Base-by-base conservation (phyloP, 768 basidiomycete genomes). In the Lentinula sp. region DNA sequence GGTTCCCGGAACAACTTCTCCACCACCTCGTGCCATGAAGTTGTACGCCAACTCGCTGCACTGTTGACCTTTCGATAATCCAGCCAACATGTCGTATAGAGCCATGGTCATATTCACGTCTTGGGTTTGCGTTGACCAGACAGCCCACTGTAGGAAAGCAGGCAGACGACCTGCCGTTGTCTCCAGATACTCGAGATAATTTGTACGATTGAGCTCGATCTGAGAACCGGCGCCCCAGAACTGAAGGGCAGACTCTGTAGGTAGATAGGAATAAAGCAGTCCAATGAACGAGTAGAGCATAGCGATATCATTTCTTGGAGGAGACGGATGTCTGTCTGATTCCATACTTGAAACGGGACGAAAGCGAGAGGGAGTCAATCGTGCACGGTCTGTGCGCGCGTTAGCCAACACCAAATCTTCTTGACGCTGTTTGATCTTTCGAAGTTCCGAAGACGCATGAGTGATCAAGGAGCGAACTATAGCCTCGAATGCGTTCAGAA, bases 21-120 rank as follows among this genome's bases (percentile, higher is more conserved):
- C 84, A 1, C 84, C 84, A n/a, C 87, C 88, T 40, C 87, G 77
- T 15, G 86, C 87, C 70, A 97, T 81, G 71, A 95, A 95, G 71
- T 95, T 94, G 76, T 93, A 93, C 0, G 91, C 88, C 10, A 91
- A 77, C 67, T 93, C 89, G 65, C 91, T 92, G 66, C 91, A 91
- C 65, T 88, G 87, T 61, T 88, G 87, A 0, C 94, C 94, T 56
- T 89, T 88, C 2, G 92, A 83, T 31, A 95, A 78, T 21, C 95
- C 92, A 7, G 83, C 78, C 34, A 97, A 75, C 95, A 95, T 95
- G 66, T 95, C 91, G 69, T 93, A 94, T 56, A 94, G 72, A 0
- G 91, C 90, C 65, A 85, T 86, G 43, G 87, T 79, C 84, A 93
- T 87, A 1, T 83, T 82, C 5, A 82, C 68, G 62, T 93, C 90